Base-by-base conservation (phyloP, 345 rosid species). In the Pugionium dolabratum region DNA sequence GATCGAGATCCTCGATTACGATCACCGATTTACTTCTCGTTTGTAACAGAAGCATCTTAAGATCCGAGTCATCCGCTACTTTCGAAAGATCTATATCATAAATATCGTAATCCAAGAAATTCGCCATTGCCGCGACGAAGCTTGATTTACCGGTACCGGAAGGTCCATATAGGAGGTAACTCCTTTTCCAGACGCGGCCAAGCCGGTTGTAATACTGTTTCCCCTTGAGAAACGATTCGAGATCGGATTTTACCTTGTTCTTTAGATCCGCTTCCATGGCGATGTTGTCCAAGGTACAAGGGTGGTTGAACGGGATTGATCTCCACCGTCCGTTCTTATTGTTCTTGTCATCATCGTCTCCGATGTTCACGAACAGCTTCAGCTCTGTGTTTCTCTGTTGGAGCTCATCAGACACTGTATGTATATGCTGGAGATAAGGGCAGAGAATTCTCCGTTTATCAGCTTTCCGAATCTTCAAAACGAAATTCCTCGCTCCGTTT, bases 371-470 rank as follows among this genome's bases (percentile, higher is more conserved):
- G 78, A 76, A 73, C 4, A 95, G 87, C 79, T 76, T 83, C 61
- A 80, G 58, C 45, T 83, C 89, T 33, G 65, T 73, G 52, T 74
- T 82, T 55, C 78, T 82, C 72, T 83, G 83, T 3, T 88, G 85
- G 10, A 87, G 57, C 72, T 95, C 99, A 29, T 84, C 96, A 7
- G 85, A 81, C 1, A 89, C 86, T 0, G 87, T 75, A 70, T 85
- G 96, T 57, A 94, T 88, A 71, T 94, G 96, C 34, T 91, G 95
- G 28, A 94, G 91, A 73, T 94, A 94, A 1, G 97, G 81, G 3
- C 85, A 81, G 46, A 94, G 87, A 41, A 94, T 79, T 11, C 97
- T 79, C 8, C 95, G 78, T 70, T 87, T 94, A 41, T 90, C 99
- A 1, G 86, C 83, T 80, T 74, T 86, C 36, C 97, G 81, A 45